These are phyloP conservation scores for Paratinospora sagittata DNA, from an alignment of 164 flowering plant genomes.

Conservation along the genomic window DNA sequence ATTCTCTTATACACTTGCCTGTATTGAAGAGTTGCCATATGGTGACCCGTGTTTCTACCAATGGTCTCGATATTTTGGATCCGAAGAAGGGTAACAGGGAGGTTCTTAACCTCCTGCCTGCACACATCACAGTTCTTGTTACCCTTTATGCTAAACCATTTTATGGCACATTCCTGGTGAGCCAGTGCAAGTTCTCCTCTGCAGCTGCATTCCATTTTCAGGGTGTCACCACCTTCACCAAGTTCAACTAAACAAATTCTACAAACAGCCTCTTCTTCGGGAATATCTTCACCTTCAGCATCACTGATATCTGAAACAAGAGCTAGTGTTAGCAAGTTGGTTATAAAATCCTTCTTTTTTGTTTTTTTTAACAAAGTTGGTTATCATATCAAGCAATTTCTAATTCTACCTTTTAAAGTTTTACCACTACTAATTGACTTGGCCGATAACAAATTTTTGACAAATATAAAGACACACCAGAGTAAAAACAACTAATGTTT, in stretches of 20 bases:
- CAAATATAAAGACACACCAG: too few species aligned
- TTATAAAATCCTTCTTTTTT: too few species aligned
- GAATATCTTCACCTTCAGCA: slow-evolving; percentile 76
- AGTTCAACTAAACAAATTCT: slow-evolving; percentile 80
- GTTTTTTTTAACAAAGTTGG: too few species aligned
- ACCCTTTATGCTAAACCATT: slow-evolving; percentile 94
- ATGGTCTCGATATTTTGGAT: slow-evolving; percentile 44
- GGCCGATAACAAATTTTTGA: neutral
- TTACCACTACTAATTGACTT: neutral
- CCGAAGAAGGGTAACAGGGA: slow-evolving; percentile 77
- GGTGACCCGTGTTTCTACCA: slow-evolving; percentile 24
- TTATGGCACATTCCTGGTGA: slow-evolving; percentile 86
- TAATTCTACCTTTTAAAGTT: neutral
- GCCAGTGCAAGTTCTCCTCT: slow-evolving; percentile 95
- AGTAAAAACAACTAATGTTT: neutral
- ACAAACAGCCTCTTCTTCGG: slow-evolving; percentile 96
- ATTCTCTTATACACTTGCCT: too few species aligned
- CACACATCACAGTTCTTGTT: slow-evolving; percentile 92
- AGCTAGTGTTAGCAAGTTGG: slow-evolving; percentile 24
- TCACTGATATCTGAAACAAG: slow-evolving; percentile 42
- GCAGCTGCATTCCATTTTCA: slow-evolving; percentile 96
- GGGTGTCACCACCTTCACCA: slow-evolving; percentile 86
- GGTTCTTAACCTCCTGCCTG: slow-evolving; percentile 76
- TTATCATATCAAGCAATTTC: too few species aligned
- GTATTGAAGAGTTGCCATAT: slow-evolving; percentile 35